These are phyloP conservation scores for Alternaria gaisen DNA, from an alignment of 2,329 filamentous ascomycete species.

Conservation along the genomic window DNA sequence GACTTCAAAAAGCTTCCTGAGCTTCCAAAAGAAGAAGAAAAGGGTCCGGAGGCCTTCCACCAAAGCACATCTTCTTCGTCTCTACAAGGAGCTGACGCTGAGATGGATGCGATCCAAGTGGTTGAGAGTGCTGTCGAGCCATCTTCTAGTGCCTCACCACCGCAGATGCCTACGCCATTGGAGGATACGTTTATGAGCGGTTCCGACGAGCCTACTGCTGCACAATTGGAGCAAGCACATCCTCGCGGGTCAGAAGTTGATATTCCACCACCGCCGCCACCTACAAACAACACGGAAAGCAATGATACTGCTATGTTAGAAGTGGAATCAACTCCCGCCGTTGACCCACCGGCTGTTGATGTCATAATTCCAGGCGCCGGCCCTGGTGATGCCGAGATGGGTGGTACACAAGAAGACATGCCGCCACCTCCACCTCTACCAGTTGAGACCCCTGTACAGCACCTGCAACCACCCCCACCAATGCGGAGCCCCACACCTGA, in stretches of 20 bases:
- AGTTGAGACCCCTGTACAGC: conserved; percentile 23
- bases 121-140: conserved; percentile 9
- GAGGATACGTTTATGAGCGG: conserved; percentile 54
- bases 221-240: conserved; percentile 8
- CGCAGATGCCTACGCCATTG: conserved; percentile 18
- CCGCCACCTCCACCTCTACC: conserved; percentile 32
- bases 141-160: conserved; percentile 8
- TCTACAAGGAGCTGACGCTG: not conserved
- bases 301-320: conserved; percentile 39
- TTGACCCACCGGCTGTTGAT: conserved; percentile 34
- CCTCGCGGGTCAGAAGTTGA: conserved; percentile 14
- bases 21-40: conserved; percentile 30
- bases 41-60: not conserved
- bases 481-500: conserved; percentile 31
- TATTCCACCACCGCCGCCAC: not conserved
- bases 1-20: conserved; percentile 44
- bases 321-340: conserved; percentile 20
- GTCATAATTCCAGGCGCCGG: conserved; percentile 27
- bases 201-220: conserved; percentile 37
- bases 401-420: conserved; percentile 44
- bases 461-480: conserved; percentile 31
- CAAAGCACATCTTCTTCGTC: not conserved
- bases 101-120: not conserved
- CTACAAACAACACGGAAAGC: conserved; percentile 9
- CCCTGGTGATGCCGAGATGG: conserved; percentile 48